These are phyloP conservation scores for Microcera coccophila DNA, from an alignment of 2,329 filamentous ascomycete species.

Conservation along the genomic window DNA sequence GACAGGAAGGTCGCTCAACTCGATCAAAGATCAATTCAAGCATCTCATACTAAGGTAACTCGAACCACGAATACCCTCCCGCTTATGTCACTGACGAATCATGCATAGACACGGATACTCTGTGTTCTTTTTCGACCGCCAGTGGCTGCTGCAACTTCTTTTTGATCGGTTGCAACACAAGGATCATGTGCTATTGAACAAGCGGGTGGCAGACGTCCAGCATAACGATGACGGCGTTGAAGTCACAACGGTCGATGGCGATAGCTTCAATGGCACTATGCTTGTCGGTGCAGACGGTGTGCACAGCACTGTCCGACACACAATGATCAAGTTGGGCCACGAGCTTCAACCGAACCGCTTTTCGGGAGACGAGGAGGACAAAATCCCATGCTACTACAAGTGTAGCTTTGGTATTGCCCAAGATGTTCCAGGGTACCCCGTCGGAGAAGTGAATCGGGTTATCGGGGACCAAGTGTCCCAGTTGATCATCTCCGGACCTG, in stretches of 20 bases:
- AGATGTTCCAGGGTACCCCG: no score
- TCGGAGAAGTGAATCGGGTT: no score
- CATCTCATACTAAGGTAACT: no score
- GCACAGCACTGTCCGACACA: constrained; percentile 34
- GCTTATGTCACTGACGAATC: no score
- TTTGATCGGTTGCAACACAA: constrained; percentile 33
- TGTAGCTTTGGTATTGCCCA: constrained; percentile 40
- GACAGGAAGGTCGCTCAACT: no score
- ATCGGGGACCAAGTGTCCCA: constrained; percentile 3
- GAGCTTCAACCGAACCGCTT: constrained; percentile 25
- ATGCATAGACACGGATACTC: constrained; percentile 30
- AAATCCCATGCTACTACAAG: constrained; percentile 25
- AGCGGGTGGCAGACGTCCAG: constrained; percentile 10
- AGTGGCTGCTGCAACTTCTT: constrained; percentile 31
- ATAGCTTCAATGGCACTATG: constrained; percentile 29
- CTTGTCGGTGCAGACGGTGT: constrained; percentile 41
- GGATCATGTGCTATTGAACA: constrained; percentile 10
- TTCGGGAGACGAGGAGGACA: constrained; percentile 13
- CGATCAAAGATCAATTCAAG: no score
- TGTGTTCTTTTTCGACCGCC: constrained; percentile 34
- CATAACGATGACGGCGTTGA: constrained; percentile 12
- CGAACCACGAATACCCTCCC: no score
- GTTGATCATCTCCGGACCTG: constrained; percentile 3
- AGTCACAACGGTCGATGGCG: constrained; percentile 32
- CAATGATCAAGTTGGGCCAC: constrained; percentile 30